Percentiles rank a stretch among this genome's conserved stretches.
phyloP scores from a whole-genome alignment of 1,284 basidiomycete genomes.

The Malassezia obtusa region DNA sequence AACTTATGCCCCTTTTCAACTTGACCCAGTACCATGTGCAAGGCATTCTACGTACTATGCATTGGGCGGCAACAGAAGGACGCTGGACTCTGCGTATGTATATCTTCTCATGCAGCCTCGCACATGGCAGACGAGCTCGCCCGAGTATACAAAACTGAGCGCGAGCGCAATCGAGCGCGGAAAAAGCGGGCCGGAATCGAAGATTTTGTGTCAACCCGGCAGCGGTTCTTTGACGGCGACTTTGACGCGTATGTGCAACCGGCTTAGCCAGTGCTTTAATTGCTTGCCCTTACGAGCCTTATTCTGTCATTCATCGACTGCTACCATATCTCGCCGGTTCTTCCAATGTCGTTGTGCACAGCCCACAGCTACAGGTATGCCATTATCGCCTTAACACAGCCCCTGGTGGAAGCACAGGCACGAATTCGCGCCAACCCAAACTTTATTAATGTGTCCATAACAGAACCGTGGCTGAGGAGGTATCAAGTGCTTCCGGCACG shows the following conservation, averaged over 20 bases:
- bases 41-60: constrained; percentile 22
- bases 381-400: constrained; percentile 19
- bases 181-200: constrained; percentile 13
- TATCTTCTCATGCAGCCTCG: background rate
- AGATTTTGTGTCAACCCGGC: constrained; percentile 52
- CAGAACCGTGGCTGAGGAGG: constrained; percentile 76
- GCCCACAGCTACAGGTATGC: constrained; percentile 57
- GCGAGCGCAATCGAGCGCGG: constrained; percentile 14
- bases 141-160: constrained; percentile 10
- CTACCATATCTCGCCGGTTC: constrained; percentile 72
- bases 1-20: constrained; percentile 71
- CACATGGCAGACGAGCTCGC: constrained; percentile 17
- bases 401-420: constrained; percentile 67
- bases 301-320: constrained; percentile 67
- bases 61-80: constrained; percentile 34
- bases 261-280: constrained; percentile 55
- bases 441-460: constrained; percentile 69
- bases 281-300: constrained; percentile 75
- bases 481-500: constrained; percentile 92
- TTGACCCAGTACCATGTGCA: constrained; percentile 49
- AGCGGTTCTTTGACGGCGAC: constrained; percentile 73
- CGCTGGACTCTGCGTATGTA: constrained; percentile 20
- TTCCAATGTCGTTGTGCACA: constrained; percentile 73
- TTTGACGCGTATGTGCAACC: constrained; percentile 26
- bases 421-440: constrained; percentile 60